Conservation (phyloP, 768 basidiomycete genomes). For the Roridomyces roridus region DNA sequence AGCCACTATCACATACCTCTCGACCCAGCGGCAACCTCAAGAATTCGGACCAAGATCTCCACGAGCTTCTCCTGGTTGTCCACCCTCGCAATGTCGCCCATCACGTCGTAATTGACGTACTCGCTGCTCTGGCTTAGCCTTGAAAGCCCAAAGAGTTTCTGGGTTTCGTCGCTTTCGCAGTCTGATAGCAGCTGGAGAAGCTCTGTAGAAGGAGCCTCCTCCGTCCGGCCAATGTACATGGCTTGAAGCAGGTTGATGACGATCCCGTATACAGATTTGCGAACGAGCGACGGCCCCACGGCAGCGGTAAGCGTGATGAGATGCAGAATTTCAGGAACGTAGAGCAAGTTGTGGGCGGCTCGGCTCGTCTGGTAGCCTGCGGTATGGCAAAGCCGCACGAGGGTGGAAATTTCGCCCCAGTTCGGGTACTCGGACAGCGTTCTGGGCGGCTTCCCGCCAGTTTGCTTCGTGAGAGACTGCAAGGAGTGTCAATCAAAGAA, state of each 20-base stretch:
- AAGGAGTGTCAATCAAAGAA: neutral
- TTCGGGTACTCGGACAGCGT: conserved; percentile 72
- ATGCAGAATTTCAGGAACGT: conserved; percentile 84
- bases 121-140: conserved; percentile 73
- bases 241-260: conserved; percentile 85
- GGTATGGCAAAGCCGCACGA: conserved; percentile 76
- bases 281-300: conserved; percentile 73
- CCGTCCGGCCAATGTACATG: conserved; percentile 63
- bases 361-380: conserved; percentile 73
- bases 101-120: conserved; percentile 61
- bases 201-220: conserved; percentile 65
- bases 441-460: conserved; percentile 60
- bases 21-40: conserved; percentile 70
- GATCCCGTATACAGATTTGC: conserved; percentile 83
- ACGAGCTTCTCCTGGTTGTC: conserved; percentile 73
- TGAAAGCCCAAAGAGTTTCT: conserved; percentile 76
- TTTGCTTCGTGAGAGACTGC: conserved; percentile 77
- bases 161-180: conserved; percentile 57
- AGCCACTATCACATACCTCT: conserved; percentile 55
- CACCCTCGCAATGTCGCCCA: conserved; percentile 60
- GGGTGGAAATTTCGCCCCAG: conserved; percentile 83
- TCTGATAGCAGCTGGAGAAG: conserved; percentile 69
- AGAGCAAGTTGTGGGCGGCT: conserved; percentile 72
- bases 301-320: conserved; percentile 79
- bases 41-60: conserved; percentile 62